Conservation (phyloP, 176 grass and related monocot species). For the Carex kokanica region DNA sequence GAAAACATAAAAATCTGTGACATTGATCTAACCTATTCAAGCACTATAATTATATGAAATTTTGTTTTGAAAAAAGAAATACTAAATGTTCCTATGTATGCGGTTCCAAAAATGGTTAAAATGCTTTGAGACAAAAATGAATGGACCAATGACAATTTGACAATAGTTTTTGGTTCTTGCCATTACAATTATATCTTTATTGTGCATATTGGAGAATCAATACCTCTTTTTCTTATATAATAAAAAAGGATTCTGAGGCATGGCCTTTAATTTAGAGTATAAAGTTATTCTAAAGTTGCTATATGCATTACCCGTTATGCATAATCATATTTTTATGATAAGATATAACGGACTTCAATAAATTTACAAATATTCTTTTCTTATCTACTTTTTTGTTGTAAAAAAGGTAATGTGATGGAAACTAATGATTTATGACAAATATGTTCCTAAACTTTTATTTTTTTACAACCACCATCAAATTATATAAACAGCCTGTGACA, state of each 20-base stretch:
- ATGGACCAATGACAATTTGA: background rate
- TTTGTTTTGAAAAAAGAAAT: background rate
- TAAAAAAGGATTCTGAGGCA: background rate
- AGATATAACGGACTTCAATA: background rate
- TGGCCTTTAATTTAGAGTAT: background rate
- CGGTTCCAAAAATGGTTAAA: background rate
- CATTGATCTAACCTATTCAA: background rate
- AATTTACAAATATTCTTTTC: background rate
- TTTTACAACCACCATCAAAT: no score
- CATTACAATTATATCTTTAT: background rate
- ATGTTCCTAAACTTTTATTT: no score
- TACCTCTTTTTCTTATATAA: background rate
- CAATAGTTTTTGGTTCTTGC: background rate
- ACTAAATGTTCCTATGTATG: background rate
- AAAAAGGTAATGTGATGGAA: background rate
- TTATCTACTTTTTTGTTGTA: background rate
- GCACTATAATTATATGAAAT: background rate
- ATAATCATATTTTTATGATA: slow-evolving; percentile 11
- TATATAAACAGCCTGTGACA: no score
- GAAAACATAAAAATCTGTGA: background rate
- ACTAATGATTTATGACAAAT: no score
- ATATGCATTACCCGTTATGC: background rate
- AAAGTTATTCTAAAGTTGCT: background rate
- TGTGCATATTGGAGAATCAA: slow-evolving; percentile 9
- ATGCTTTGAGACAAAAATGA: background rate